Evolutionary conservation across 208 protist genomes (phyloP), one percentile per base, ranked within the genome.

Genomic region (Endotrypanum monterogeii): DNA sequence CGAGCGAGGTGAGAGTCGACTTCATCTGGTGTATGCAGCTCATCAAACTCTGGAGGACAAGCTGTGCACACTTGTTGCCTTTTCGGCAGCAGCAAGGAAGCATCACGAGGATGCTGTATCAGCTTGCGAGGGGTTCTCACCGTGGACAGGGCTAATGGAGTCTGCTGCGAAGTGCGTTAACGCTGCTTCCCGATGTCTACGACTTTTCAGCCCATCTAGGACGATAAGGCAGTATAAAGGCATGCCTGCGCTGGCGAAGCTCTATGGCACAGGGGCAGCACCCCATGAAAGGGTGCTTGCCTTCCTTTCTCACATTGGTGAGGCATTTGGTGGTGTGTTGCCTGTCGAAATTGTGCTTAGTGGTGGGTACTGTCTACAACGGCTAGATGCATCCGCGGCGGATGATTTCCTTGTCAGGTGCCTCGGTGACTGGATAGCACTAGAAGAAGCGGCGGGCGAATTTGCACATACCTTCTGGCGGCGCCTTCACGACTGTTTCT

Each of bases 171-270:
- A 70, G 51, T 68, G 89, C 46, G 73, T 76, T 57, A 63, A 62
- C 16, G 69, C 80, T 3, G 70, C 79, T 30, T 74, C 73, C 18
- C 60, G 85, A 32, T 93, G 90, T 60, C 71, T 95, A 60, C 84
- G 89, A n/a, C 76, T 95, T 28, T 95, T 95, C 77, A 88, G 70
- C 35, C 79, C 78, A 0, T 37, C 35, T 23, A 78, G 83, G 8
- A 77, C 32, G 11, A 23, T 90, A 5, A 37, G 78, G 25, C 74
- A 71, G 16, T 76, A 67, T 30, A 87, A 83, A 73, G 90, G 87
- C 1, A 66, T 93, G 70, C 55, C 71, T 25, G 88, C 80, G 7
- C 71, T 92, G 23, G 58, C 79, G 6, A 57, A 60, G 67, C 87
- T 95, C n/a, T 95, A 95, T 71, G 67, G 76, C 9, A 32, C 65